Percentiles rank a stretch among this genome's conserved stretches.
phyloP scores from a whole-genome alignment of 2,329 filamentous ascomycete species.

The Calcarisporium arbuscula region DNA sequence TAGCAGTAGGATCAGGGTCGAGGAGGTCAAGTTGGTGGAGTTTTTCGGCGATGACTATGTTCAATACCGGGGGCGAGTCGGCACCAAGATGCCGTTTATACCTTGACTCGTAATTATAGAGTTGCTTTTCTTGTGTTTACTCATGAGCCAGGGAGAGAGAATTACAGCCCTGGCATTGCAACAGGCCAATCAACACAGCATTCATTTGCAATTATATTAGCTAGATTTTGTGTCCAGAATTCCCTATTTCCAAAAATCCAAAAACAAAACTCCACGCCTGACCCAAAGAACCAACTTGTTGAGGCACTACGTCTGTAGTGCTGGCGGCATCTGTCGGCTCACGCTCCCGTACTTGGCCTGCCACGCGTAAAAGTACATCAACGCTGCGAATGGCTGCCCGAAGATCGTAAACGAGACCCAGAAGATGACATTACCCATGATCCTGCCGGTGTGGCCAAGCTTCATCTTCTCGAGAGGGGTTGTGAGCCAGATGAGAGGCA shows the following conservation, averaged over 20 bases:
- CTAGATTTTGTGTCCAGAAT: not conserved
- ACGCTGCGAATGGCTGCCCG: slow-evolving; percentile 84
- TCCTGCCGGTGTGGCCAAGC: slow-evolving; percentile 60
- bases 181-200: not conserved
- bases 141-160: too few species aligned
- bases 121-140: too few species aligned
- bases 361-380: slow-evolving; percentile 98
- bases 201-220: not conserved
- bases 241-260: too few species aligned
- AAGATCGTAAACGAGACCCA: slow-evolving; percentile 96
- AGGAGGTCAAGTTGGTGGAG: slow-evolving; percentile 68
- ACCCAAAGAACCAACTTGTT: too few species aligned
- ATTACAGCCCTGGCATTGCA: too few species aligned
- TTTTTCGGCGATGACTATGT: slow-evolving; percentile 86
- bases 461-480: slow-evolving; percentile 73
- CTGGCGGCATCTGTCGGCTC: slow-evolving; percentile 35
- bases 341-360: slow-evolving; percentile 94
- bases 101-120: slow-evolving; percentile 9
- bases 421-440: slow-evolving; percentile 89
- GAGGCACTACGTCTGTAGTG: not conserved
- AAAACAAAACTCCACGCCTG: too few species aligned
- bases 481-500: slow-evolving; percentile 80
- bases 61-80: slow-evolving; percentile 63
- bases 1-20: slow-evolving; percentile 61
- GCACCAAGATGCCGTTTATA: slow-evolving; percentile 72